Base-by-base conservation (phyloP, 1,284 basidiomycete species). In the Malassezia brasiliensis region DNA sequence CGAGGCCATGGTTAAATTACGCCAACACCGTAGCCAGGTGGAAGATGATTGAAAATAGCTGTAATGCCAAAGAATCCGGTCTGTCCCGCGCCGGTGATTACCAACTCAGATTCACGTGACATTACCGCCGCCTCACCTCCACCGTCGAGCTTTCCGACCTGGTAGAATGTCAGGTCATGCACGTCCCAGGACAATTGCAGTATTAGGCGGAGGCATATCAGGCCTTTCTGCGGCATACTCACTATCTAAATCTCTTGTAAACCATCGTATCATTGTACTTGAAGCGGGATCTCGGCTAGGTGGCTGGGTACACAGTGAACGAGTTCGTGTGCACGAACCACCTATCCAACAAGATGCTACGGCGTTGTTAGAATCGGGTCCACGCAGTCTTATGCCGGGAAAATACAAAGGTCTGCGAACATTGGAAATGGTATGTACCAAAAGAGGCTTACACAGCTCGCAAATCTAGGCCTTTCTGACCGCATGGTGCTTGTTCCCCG, bases 151-250 rank as follows among this genome's bases (percentile, higher is more conserved):
- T 34, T 34, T 28, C 25, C 25, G 25, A 28, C 25, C 7, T 3
- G 25, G 25, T 28, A 7, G 32, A 9, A 42, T 42, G 40, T 22
- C 40, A 12, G 40, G 15, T 19, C 40, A 7, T 11, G 40, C 40
- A 15, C 22, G 17, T 30, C 40, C 20, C 14, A 42, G 51, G 47
- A 62, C 61, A 36, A 62, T 72, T 31, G 83, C 83, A 15, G 77
- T 91, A 56, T 77, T 91, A 8, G 89, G 88, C 1, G 87, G 85
- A 2, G 88, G 88, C 17, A 79, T 93, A 42, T 81, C 86, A 0
- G 89, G 89, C 7, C 80, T 91, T 14, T 84, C 87, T 0, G 81
- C 86, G 14, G 86, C 88, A 1, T 87, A 84, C 68, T 82, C 88
- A 66, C 81, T 90, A 17, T 79, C 85, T 5, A 78, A 84, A 50